Evolutionary conservation across 2,329 filamentous ascomycete species (phyloP).

Genomic region (Xylaria arbuscula): DNA sequence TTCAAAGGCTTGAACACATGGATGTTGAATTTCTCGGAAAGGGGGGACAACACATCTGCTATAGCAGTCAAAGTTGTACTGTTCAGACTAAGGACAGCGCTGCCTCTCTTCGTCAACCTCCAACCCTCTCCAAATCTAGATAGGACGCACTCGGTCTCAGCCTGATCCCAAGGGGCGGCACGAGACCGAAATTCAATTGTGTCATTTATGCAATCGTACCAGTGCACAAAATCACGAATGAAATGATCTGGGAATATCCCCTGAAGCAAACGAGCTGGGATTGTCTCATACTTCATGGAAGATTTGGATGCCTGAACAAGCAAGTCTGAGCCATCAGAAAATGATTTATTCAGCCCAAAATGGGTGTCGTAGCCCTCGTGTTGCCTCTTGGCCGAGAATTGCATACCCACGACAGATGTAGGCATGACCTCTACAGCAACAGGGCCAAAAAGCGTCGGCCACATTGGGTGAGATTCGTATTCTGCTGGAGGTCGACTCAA

Average conservation of each 20-base stretch:
- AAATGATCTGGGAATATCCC: conserved; percentile 26
- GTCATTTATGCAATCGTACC: conserved; percentile 24
- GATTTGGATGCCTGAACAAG: conserved; percentile 20
- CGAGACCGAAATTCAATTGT: conserved; percentile 20
- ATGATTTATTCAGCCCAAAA: conserved; percentile 1
- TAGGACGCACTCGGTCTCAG: neutral
- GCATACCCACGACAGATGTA: conserved; percentile 52
- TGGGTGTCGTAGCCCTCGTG: conserved; percentile 12
- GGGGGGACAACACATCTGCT: neutral
- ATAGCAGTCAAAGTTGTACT: conserved; percentile 13
- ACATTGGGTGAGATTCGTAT: conserved; percentile 57
- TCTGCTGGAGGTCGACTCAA: conserved; percentile 58
- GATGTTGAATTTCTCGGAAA: conserved; percentile 3
- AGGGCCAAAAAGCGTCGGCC: conserved; percentile 57
- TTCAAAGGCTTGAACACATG: neutral
- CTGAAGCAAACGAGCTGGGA: conserved; percentile 19
- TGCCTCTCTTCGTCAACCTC: conserved; percentile 8
- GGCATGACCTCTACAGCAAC: conserved; percentile 58
- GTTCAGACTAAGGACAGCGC: conserved; percentile 8
- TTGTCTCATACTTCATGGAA: conserved; percentile 18
- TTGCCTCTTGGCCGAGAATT: conserved; percentile 53
- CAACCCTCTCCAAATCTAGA: conserved; percentile 12
- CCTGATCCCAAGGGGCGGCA: conserved; percentile 1
- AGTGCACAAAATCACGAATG: conserved; percentile 29
- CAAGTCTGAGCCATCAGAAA: conserved; percentile 7